These are phyloP conservation scores for Xylariaceae sp. DNA, from an alignment of 2,329 filamentous ascomycete species.

Conservation along the genomic window DNA sequence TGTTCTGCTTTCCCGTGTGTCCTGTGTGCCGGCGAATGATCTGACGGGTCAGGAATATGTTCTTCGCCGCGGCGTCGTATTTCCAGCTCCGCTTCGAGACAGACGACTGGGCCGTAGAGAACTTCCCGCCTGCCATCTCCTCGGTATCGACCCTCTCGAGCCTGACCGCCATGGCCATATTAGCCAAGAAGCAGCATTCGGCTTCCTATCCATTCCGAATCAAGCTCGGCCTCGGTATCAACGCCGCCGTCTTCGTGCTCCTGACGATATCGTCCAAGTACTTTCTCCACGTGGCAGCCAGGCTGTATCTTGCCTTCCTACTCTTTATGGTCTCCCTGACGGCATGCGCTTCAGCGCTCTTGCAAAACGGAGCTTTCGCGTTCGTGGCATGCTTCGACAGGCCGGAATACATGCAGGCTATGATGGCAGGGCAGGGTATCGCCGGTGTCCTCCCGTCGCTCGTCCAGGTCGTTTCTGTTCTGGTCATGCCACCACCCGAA, in stretches of 20 bases:
- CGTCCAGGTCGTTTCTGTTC: slow-evolving; percentile 78
- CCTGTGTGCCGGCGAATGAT: too few species aligned
- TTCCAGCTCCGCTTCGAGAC: slow-evolving; percentile 76
- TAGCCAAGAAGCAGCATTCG: slow-evolving; percentile 72
- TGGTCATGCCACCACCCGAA: slow-evolving; percentile 47
- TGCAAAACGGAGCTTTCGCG: slow-evolving; percentile 92
- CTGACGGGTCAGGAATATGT: slow-evolving; percentile 75
- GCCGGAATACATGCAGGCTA: slow-evolving; percentile 86
- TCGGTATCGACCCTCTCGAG: slow-evolving; percentile 83
- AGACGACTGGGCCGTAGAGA: slow-evolving; percentile 64
- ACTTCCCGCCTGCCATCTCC: slow-evolving; percentile 87
- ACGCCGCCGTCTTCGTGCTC: slow-evolving; percentile 68
- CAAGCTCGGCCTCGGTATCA: slow-evolving; percentile 67
- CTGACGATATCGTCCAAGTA: slow-evolving; percentile 73
- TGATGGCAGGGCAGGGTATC: slow-evolving; percentile 91
- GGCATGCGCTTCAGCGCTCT: slow-evolving; percentile 73
- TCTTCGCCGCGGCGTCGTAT: slow-evolving; percentile 89
- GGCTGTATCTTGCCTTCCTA: slow-evolving; percentile 72
- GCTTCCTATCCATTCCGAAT: slow-evolving; percentile 90
- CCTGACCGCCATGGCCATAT: slow-evolving; percentile 65
- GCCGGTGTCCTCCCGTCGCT: slow-evolving; percentile 81
- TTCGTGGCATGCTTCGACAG: slow-evolving; percentile 82
- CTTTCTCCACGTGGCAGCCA: slow-evolving; percentile 57
- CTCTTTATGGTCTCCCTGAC: slow-evolving; percentile 76
- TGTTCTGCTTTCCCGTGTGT: too few species aligned